These are phyloP conservation scores for Pseudogymnoascus pannorum DNA, from an alignment of 2,329 filamentous ascomycete genomes.

Conservation along the genomic window DNA sequence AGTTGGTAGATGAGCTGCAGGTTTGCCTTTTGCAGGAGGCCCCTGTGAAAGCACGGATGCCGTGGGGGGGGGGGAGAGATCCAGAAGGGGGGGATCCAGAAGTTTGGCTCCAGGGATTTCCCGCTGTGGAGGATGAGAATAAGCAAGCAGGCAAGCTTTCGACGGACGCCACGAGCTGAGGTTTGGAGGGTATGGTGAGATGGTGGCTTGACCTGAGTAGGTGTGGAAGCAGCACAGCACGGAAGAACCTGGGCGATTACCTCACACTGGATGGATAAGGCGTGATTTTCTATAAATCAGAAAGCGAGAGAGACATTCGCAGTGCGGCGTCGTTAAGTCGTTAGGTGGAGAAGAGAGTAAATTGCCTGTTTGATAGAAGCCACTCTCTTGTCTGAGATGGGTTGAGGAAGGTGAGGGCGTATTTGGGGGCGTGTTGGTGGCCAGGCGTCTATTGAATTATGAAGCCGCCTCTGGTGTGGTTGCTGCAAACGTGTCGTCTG, in stretches of 20 bases:
- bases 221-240: background rate
- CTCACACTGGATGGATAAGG: slow-evolving; percentile 1
- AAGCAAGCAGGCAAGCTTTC: slow-evolving; percentile 4
- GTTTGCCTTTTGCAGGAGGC: background rate
- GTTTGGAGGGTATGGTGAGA: background rate
- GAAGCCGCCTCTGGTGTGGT: background rate
- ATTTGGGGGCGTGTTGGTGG: background rate
- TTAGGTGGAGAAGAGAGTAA: background rate
- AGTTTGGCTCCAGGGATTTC: slow-evolving; percentile 5
- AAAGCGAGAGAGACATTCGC: slow-evolving; percentile 1
- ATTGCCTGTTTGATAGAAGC: slow-evolving; percentile 6
- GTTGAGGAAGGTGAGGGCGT: background rate
- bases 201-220: background rate
- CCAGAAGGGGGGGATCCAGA: background rate
- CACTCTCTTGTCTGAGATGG: background rate
- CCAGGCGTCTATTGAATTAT: background rate
- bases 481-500: background rate
- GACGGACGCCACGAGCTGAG: background rate
- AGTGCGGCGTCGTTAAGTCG: slow-evolving; percentile 3
- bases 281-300: slow-evolving; percentile 9
- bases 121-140: background rate
- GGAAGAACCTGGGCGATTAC: background rate
- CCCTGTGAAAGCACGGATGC: slow-evolving; percentile 1
- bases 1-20: background rate
- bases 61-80: background rate